Conservation (phyloP, 148 eudicot species). For the Nepenthes gracilis region DNA sequence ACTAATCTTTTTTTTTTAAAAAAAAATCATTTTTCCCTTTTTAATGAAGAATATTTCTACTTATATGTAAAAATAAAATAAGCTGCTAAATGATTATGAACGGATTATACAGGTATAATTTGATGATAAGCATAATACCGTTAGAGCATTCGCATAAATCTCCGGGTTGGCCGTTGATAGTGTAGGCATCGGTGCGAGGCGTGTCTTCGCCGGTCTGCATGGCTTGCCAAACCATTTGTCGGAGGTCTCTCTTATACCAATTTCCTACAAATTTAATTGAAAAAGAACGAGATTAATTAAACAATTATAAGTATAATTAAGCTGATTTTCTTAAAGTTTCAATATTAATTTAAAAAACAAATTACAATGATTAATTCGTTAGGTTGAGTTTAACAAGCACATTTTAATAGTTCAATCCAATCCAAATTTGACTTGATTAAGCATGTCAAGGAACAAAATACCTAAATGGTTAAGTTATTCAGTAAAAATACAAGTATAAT, state of each 20-base stretch:
- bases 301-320: too few species aligned
- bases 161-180: slow-evolving; percentile 7
- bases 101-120: too few species aligned
- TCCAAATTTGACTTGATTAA: background rate
- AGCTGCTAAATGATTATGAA: too few species aligned
- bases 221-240: slow-evolving; percentile 1
- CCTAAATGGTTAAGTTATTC: background rate
- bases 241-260: background rate
- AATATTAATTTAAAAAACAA: background rate
- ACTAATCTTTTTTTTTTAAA: too few species aligned
- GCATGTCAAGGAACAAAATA: too few species aligned
- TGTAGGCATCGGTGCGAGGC: slow-evolving; percentile 1
- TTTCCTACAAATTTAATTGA: background rate
- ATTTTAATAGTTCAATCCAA: background rate
- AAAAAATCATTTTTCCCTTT: too few species aligned
- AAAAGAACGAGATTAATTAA: background rate
- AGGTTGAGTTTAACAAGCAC: background rate
- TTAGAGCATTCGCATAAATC: slow-evolving; percentile 1
- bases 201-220: slow-evolving; percentile 1
- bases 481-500: background rate
- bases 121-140: background rate
- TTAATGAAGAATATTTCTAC: too few species aligned
- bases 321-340: background rate
- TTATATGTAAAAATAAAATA: too few species aligned
- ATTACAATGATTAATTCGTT: background rate